A percentile compares a stretch with the other conserved stretches of the same genome.
phyloP scores from a whole-genome alignment of 176 grass and related monocot species.

The Zea luxurians region DNA sequence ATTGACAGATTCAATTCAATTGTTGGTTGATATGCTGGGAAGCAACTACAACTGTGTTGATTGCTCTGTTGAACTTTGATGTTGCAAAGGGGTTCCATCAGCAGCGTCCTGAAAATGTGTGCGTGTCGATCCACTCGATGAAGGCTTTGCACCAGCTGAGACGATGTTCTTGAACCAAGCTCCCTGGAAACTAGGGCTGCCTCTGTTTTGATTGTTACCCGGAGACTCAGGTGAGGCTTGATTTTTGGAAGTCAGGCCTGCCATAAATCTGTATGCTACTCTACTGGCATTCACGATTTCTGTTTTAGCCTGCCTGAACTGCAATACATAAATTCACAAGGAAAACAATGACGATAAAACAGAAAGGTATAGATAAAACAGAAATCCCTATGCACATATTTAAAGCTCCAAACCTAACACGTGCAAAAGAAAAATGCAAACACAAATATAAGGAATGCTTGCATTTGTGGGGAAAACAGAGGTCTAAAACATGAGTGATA shows the following conservation, averaged over 20 bases:
- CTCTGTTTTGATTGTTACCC: conserved; percentile 57
- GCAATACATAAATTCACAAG: conserved; percentile 42
- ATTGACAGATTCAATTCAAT: conserved; percentile 52
- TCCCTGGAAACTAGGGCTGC: conserved; percentile 60
- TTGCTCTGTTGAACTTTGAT: conserved; percentile 48
- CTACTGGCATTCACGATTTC: conserved; percentile 91
- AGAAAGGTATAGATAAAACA: background rate
- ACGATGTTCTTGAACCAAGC: conserved; percentile 85
- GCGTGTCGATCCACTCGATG: conserved; percentile 55
- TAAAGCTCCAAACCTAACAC: conserved; percentile 8
- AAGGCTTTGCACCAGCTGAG: conserved; percentile 66
- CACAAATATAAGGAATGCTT: background rate
- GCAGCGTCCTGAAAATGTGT: conserved; percentile 36
- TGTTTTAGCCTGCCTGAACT: conserved; percentile 95
- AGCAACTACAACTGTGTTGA: conserved; percentile 38
- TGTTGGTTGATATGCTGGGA: conserved; percentile 8
- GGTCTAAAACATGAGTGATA: background rate
- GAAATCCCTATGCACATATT: background rate
- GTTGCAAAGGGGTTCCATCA: conserved; percentile 35
- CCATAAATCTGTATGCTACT: conserved; percentile 97
- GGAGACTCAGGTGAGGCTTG: conserved; percentile 52
- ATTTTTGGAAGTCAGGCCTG: conserved; percentile 71
- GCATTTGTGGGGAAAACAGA: background rate
- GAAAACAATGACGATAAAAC: conserved; percentile 12
- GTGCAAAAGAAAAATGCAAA: background rate